Base-by-base conservation (phyloP, 805 yeast species). In the Phaffomyces thermotolerans region DNA sequence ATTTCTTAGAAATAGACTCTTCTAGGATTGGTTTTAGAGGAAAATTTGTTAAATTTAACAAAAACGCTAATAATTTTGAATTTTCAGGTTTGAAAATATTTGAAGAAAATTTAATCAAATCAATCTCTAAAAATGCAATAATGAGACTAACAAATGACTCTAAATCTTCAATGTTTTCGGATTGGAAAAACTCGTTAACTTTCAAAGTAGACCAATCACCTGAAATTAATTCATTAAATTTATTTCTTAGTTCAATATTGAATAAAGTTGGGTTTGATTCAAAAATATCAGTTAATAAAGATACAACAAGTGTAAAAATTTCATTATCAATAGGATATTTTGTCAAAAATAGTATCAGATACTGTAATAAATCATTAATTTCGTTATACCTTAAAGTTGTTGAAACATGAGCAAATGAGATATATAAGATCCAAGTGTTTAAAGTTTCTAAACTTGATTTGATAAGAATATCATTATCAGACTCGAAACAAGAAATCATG, bases 21-120 rank as follows among this genome's bases (percentile, higher is more conserved):
- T 83, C 84, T 1, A 67, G 52, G 3, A 79, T 68, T 0, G 93
- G 83, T 6, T 60, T 48, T 3, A 81, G 76, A 2, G 81, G 79
- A 41, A 73, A 71, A 45, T 73, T 69, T 0, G 89, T 76, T 40
- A 84, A 56, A 41, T 67, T 67, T 15, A 81, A 47, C 17, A 83
- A 58, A 23, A 76, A 68, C 17, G 72, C 65, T 14, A 83, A 61
- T 41, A 76, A 70, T 14, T 62, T 61, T 35, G 68, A 63, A 29
- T 64, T 61, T 3, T 57, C 49, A 13, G 64, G 60, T 31, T 65
- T 61, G 2, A 63, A 52, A 10, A 79, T 52, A 32, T 64, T 60
- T 17, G 66, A 54, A 1, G 77, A 63, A 8, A 79, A 53, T 34
- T 61, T 57, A 0, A 75, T 46, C 10, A 73, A 59, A 51, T 76